A percentile compares a stretch with the other conserved stretches of the same genome.
Conservation (phyloP, 1,139 yeast species). For the Suhomyces terraborum region DNA sequence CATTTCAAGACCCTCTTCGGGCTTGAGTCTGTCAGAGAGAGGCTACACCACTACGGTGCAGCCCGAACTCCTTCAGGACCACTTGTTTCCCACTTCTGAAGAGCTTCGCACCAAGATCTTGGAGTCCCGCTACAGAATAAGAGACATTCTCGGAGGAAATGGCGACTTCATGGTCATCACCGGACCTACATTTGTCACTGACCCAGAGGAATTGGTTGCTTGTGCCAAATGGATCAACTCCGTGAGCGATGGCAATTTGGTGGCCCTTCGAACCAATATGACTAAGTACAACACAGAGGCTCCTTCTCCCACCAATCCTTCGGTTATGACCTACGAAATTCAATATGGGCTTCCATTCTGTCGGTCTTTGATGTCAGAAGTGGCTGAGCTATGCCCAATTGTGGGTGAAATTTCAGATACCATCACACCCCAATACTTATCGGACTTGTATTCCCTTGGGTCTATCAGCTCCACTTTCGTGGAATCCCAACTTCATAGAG, state of each 20-base stretch:
- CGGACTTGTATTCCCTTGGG: constrained; percentile 46
- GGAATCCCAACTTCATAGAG: constrained; percentile 51
- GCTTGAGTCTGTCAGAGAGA: constrained; percentile 27
- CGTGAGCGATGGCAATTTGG: background rate
- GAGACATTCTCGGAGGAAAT: constrained; percentile 17
- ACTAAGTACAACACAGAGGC: constrained; percentile 27
- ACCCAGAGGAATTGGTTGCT: constrained; percentile 34
- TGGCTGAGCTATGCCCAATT: constrained; percentile 39
- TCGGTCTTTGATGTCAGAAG: constrained; percentile 37
- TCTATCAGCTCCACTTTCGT: constrained; percentile 36
- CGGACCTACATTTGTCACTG: constrained; percentile 39
- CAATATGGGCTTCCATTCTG: constrained; percentile 43
- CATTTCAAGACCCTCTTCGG: constrained; percentile 19
- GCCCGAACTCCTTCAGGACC: constrained; percentile 49
- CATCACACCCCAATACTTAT: constrained; percentile 48
- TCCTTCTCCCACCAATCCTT: constrained; percentile 13
- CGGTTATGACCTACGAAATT: constrained; percentile 37
- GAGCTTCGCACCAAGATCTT: constrained; percentile 31
- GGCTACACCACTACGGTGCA: constrained; percentile 27
- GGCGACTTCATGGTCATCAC: constrained; percentile 34
- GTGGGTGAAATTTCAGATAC: constrained; percentile 48
- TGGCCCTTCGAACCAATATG: constrained; percentile 36
- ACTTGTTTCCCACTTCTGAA: constrained; percentile 38
- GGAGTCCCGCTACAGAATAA: constrained; percentile 21
- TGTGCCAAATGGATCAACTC: constrained; percentile 46